Conservation (phyloP, 805 yeast species). For the Middelhovenomyces tepae region DNA sequence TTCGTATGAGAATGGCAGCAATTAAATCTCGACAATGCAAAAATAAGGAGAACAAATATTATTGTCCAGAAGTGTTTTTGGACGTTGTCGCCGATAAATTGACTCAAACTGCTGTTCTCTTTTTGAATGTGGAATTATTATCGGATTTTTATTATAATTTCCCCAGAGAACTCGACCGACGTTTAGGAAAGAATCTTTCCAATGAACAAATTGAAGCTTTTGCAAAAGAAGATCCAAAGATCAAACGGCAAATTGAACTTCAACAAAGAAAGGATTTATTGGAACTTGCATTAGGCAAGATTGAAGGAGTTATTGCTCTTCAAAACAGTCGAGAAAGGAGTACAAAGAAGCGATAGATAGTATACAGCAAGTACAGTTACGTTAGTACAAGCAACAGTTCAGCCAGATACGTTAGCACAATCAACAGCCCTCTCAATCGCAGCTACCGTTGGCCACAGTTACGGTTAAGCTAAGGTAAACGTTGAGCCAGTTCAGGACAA, state of each 20-base stretch:
- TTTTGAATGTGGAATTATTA: constrained; percentile 84
- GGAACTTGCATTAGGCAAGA: constrained; percentile 74
- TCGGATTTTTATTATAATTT: constrained; percentile 94
- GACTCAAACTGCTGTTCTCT: constrained; percentile 86
- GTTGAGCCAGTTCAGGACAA: too few species aligned
- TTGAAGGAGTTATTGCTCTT: constrained; percentile 72
- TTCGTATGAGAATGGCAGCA: constrained; percentile 68
- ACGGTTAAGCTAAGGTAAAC: too few species aligned
- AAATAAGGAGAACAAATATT: constrained; percentile 69
- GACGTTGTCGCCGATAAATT: constrained; percentile 88
- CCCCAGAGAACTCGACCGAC: constrained; percentile 83
- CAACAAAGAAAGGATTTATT: constrained; percentile 88
- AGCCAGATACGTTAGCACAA: too few species aligned
- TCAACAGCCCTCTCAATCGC: too few species aligned
- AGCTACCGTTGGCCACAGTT: too few species aligned
- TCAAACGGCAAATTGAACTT: constrained; percentile 81
- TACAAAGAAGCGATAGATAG: constrained; percentile 2
- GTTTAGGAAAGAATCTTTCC: constrained; percentile 53
- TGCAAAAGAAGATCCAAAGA: constrained; percentile 91
- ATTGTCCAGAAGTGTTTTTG: constrained; percentile 90
- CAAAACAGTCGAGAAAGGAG: constrained; percentile 30
- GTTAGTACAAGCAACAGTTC: too few species aligned
- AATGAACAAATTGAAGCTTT: constrained; percentile 75
- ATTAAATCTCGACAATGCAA: constrained; percentile 70
- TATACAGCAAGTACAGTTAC: too few species aligned